Percentiles rank a stretch among this genome's conserved stretches.
Evolutionary conservation across 2,329 filamentous ascomycete species (phyloP).

Genomic region (Cladophialophora chaetospira): DNA sequence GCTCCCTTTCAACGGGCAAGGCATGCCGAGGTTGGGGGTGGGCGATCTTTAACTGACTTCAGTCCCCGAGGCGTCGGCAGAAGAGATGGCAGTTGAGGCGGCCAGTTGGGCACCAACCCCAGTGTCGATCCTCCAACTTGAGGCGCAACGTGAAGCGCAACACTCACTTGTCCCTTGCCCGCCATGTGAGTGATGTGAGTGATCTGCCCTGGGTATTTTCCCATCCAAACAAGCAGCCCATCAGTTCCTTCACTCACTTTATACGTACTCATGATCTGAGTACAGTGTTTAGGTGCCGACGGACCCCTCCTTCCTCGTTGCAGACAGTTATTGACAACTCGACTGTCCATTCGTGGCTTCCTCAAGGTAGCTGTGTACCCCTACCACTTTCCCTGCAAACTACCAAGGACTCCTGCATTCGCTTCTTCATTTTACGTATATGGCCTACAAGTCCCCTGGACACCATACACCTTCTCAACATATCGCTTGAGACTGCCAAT

Average conservation of each 20-base stretch:
- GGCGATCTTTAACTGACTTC: background rate
- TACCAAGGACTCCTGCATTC: background rate
- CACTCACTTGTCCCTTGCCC: background rate
- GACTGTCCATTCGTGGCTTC: background rate
- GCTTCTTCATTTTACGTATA: background rate
- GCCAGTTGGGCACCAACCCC: constrained; percentile 12
- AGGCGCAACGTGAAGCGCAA: background rate
- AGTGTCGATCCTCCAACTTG: constrained; percentile 1
- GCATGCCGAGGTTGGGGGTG: background rate
- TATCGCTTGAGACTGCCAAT: too few species aligned
- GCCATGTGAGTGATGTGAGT: background rate
- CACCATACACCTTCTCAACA: too few species aligned
- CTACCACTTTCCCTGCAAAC: background rate
- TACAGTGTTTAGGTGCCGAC: background rate
- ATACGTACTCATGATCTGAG: too few species aligned
- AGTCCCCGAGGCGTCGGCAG: background rate
- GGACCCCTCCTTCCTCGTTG: background rate
- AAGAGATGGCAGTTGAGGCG: background rate
- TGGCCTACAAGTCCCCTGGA: too few species aligned
- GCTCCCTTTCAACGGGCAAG: too few species aligned
- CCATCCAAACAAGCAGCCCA: background rate
- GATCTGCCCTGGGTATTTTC: background rate
- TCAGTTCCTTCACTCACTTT: too few species aligned
- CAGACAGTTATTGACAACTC: background rate
- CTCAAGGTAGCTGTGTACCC: background rate